Evolutionary conservation across 345 rosid genomes (phyloP).

Genomic region (Xanthoceras sorbifolium): DNA sequence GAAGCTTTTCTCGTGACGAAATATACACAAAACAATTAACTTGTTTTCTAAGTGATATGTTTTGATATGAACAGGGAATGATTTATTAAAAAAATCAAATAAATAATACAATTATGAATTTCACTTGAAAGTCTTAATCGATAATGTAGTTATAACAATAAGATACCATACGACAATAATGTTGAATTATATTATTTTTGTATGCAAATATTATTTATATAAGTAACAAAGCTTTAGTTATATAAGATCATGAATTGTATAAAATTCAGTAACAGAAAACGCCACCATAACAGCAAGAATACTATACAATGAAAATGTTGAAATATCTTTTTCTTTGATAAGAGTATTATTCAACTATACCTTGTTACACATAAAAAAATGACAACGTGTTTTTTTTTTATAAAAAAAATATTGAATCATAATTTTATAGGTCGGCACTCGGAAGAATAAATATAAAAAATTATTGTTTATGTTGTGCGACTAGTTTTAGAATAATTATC

Average conservation of each 20-base stretch:
- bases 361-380: no score
- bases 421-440: no score
- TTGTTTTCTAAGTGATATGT: neutral
- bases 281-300: neutral
- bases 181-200: neutral
- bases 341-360: neutral
- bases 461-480: no score
- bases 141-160: neutral
- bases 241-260: neutral
- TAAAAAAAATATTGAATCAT: no score
- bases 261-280: neutral
- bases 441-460: no score
- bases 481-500: no score
- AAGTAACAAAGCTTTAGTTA: neutral
- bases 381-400: no score
- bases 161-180: neutral
- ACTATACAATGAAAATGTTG: neutral
- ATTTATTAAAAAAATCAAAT: neutral
- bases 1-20: no score
- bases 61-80: neutral
- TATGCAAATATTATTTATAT: no score
- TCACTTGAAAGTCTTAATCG: neutral
- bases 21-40: no score
- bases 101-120: neutral
- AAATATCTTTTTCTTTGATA: neutral